These are phyloP conservation scores for Metarhizium sp. DNA, from an alignment of 2,329 filamentous ascomycete genomes.

Conservation along the genomic window DNA sequence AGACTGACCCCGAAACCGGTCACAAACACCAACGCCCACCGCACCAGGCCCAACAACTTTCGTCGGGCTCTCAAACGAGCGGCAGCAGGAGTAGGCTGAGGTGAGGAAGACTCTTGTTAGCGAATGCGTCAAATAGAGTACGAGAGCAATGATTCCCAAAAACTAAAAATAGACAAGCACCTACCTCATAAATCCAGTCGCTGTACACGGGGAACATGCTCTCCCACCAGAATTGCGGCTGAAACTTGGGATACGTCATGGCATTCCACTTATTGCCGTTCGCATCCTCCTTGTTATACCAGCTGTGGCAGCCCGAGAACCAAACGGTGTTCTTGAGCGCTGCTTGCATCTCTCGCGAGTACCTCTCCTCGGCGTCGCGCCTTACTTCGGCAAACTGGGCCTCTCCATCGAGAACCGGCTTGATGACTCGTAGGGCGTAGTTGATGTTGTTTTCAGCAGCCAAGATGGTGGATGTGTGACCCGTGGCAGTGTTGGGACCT, in stretches of 20 bases:
- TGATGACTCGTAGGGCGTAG: conserved; percentile 49
- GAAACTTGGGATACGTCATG: conserved; percentile 25
- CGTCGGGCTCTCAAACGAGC: background rate
- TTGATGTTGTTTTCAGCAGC: conserved; percentile 53
- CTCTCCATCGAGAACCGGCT: conserved; percentile 29
- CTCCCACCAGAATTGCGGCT: conserved; percentile 25
- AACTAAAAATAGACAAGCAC: conserved; percentile 5
- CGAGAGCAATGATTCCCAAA: background rate
- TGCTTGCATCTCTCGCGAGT: conserved; percentile 21
- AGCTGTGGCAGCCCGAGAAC: conserved; percentile 24
- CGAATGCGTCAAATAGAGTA: background rate
- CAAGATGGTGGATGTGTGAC: conserved; percentile 51
- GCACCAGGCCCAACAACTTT: background rate
- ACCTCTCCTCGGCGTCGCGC: conserved; percentile 23
- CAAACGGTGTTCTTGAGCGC: conserved; percentile 25
- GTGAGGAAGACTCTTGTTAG: background rate
- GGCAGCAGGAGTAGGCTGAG: conserved; percentile 3
- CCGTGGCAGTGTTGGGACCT: conserved; percentile 53
- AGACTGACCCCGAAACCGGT: background rate
- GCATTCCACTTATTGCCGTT: conserved; percentile 22
- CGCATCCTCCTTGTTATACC: conserved; percentile 21
- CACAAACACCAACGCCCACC: background rate
- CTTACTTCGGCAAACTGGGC: conserved; percentile 22
- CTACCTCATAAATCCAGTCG: conserved; percentile 24
- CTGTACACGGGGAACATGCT: conserved; percentile 24